These are phyloP conservation scores for Chrysosphaeria jannelii DNA, from an alignment of 2,329 filamentous ascomycete species.

Conservation along the genomic window DNA sequence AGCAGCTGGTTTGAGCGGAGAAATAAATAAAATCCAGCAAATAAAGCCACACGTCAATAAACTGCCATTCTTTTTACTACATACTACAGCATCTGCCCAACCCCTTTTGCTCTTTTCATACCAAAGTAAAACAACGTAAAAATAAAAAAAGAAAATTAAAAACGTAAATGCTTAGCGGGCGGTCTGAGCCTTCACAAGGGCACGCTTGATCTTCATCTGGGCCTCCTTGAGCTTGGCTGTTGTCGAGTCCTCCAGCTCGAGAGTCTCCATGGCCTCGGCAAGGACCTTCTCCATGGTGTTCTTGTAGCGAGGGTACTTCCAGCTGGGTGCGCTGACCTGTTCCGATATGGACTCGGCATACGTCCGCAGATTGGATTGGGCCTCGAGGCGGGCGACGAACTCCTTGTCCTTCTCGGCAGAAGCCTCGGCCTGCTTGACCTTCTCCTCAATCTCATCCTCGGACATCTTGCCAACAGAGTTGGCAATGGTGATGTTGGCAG, in stretches of 20 bases:
- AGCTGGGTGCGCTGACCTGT: constrained; percentile 85
- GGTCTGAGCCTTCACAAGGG: no score
- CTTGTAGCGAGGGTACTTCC: constrained; percentile 93
- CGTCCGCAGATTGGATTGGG: constrained; percentile 94
- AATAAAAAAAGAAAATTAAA: neutral
- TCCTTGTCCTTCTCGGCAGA: constrained; percentile 97
- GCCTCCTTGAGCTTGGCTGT: constrained; percentile 98
- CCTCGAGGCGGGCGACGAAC: constrained; percentile 98
- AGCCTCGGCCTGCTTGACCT: constrained; percentile 90
- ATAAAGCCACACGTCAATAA: no score
- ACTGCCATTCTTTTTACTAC: no score
- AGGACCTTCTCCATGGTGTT: constrained; percentile 97
- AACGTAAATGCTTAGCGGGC: no score
- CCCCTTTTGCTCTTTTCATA: no score
- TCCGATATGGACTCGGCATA: constrained; percentile 98
- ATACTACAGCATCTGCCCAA: no score
- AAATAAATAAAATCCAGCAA: no score
- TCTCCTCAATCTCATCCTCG: constrained; percentile 79
- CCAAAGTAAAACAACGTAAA: neutral
- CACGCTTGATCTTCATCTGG: no score
- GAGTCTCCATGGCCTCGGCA: constrained; percentile 87
- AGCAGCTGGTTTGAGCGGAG: constrained; percentile 79
- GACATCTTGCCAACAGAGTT: constrained; percentile 99
- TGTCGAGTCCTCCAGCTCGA: constrained; percentile 75
- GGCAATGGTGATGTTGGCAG: constrained; percentile 97